phyloP scores from a whole-genome alignment of 306 rosid species.

The Dalbergia cochinchinensis region DNA sequence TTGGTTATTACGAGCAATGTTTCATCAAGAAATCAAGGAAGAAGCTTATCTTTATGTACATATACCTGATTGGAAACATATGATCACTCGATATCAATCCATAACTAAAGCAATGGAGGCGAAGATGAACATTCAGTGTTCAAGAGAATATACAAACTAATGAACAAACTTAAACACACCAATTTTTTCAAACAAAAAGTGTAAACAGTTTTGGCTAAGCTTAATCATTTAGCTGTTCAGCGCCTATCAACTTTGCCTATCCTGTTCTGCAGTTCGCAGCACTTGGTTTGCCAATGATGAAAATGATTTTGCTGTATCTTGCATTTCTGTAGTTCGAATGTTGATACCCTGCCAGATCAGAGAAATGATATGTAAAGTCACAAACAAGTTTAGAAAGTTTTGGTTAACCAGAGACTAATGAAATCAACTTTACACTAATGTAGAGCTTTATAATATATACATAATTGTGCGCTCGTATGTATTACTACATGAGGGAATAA shows the following conservation, averaged over 20 bases:
- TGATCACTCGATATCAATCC: neutral
- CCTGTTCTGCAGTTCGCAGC: constrained; percentile 71
- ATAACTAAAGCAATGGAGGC: neutral
- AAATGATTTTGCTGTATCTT: constrained; percentile 87
- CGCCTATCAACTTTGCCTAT: constrained; percentile 49
- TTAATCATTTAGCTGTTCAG: neutral
- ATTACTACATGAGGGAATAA: no score
- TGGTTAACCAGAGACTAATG: no score
- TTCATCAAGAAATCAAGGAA: neutral
- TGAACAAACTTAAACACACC: constrained; percentile 16
- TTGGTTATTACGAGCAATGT: neutral
- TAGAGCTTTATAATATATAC: no score
- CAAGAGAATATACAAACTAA: constrained; percentile 4
- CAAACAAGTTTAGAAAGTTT: neutral
- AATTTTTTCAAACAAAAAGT: neutral
- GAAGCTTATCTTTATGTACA: neutral
- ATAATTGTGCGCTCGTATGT: no score
- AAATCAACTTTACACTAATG: no score
- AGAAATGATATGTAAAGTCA: neutral
- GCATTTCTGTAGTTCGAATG: constrained; percentile 75
- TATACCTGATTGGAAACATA: no score
- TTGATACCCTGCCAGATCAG: constrained; percentile 68
- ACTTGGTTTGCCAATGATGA: constrained; percentile 87
- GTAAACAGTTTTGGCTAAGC: neutral
- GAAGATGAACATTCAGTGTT: neutral